phyloP scores from a whole-genome alignment of 495 filamentous ascomycete species.

The Cercophora sp. region DNA sequence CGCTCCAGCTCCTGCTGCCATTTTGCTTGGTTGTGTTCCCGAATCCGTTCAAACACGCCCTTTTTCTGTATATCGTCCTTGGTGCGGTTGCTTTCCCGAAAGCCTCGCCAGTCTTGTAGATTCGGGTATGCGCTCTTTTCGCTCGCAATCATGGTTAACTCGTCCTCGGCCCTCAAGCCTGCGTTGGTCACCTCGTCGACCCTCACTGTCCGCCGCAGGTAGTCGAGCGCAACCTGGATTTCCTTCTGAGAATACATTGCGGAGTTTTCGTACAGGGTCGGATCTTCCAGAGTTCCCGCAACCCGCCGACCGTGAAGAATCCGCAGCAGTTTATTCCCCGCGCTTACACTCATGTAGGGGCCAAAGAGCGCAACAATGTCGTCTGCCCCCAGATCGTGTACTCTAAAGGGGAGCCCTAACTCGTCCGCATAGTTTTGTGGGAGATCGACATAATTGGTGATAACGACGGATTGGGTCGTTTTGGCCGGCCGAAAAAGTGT shows the following conservation, averaged over 20 bases:
- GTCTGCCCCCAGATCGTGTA: conserved; percentile 41
- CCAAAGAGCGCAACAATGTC: conserved; percentile 66
- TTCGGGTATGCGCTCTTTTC: conserved; percentile 37
- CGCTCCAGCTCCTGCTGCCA: conserved; percentile 21
- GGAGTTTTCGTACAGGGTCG: conserved; percentile 28
- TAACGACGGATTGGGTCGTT: conserved; percentile 22
- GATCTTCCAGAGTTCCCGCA: conserved; percentile 68
- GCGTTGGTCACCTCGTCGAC: conserved; percentile 70
- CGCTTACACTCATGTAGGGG: conserved; percentile 37
- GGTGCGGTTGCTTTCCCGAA: conserved; percentile 6
- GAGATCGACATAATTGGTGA: conserved; percentile 41
- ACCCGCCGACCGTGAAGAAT: conserved; percentile 72
- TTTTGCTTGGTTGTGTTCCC: conserved; percentile 39
- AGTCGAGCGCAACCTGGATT: conserved; percentile 53
- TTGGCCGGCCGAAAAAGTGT: conserved; percentile 24
- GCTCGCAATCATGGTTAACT: conserved; percentile 57
- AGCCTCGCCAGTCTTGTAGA: background rate
- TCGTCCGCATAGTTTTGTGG: conserved; percentile 45
- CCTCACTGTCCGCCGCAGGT: conserved; percentile 63
- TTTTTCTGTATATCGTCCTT: conserved; percentile 38
- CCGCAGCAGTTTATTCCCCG: conserved; percentile 62
- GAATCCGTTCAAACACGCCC: conserved; percentile 47
- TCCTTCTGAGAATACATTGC: conserved; percentile 28
- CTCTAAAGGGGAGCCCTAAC: conserved; percentile 45
- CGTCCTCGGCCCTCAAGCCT: conserved; percentile 51